Base-by-base conservation (phyloP, 2,329 filamentous ascomycete genomes). In the Dichotomopilus funicola region DNA sequence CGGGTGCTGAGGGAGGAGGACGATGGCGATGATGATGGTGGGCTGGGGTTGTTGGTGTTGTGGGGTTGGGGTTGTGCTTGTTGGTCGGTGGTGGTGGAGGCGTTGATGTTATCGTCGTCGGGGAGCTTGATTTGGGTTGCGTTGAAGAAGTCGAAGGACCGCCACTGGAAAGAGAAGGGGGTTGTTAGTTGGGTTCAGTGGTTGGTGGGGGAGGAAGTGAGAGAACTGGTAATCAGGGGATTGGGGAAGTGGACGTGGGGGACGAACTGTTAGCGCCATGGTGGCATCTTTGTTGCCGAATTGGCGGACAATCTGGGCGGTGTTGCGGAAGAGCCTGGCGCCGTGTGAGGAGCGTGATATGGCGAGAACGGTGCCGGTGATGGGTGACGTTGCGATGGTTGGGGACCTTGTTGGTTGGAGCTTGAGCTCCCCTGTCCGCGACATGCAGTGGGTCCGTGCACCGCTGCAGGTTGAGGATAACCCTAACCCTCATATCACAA, bases 121-220 rank as follows among this genome's bases (percentile, higher is more conserved):
- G 81, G 81, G 66, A 91, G 80, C 68, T 87, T 84, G 71, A 96
- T 85, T 70, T 88, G 86, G 70, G 85, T 85, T 71, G 95, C 90
- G 74, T 96, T 90, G 82, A 99, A 97, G 85, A 99, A 99, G 80
- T 95, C 91, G 78, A 99, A 99, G 65, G 88, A 86, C 88, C 96
- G 96, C 92, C 94, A 97, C 92, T 96, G 63, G 27, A 40, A 1
- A 33, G 13, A 13, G 27, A 10, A 12, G 13, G 35, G n/a, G 13
- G 6, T 5, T 8, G 10, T 2, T 4, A 35, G 12, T 52, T 38
- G 35, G 19, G 51, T 59, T 55, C 59, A 55, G 3, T 37, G 35
- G 12, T n/a, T 12, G 37, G n/a, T 44, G 12, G 44, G 37, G 19
- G 12, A 11, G 19, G 7, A 37, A 37, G 1, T 7, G 41, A 37